These are phyloP conservation scores for Geranium brycei DNA, from an alignment of 345 rosid species.

Conservation along the genomic window DNA sequence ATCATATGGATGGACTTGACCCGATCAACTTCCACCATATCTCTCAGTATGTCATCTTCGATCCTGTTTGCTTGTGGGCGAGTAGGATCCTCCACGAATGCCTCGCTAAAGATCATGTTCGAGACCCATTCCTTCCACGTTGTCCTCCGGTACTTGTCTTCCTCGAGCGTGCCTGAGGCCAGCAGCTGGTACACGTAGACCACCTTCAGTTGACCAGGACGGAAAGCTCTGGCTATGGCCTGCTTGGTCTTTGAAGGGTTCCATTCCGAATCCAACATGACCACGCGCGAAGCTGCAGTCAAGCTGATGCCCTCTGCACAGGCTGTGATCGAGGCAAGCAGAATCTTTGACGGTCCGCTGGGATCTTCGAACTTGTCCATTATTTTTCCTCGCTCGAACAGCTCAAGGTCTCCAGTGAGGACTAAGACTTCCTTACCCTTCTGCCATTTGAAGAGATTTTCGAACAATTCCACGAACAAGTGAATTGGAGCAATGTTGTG, in stretches of 20 bases:
- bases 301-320: constrained; percentile 94
- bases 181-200: constrained; percentile 87
- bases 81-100: constrained; percentile 78
- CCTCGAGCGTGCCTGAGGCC: constrained; percentile 68
- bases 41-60: constrained; percentile 75
- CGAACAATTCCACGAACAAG: constrained; percentile 53
- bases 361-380: constrained; percentile 80
- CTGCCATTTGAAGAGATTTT: constrained; percentile 56
- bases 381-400: constrained; percentile 72
- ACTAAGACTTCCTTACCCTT: constrained; percentile 64
- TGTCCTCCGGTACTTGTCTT: constrained; percentile 78
- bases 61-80: constrained; percentile 83
- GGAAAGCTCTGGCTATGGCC: constrained; percentile 81
- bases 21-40: constrained; percentile 69
- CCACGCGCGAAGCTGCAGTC: constrained; percentile 92
- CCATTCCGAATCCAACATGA: constrained; percentile 74
- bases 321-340: constrained; percentile 82
- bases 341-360: constrained; percentile 40
- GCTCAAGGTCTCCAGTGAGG: constrained; percentile 76
- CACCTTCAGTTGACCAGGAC: constrained; percentile 84
- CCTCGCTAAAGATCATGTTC: constrained; percentile 89
- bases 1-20: constrained; percentile 89
- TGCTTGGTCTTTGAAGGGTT: constrained; percentile 95
- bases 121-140: constrained; percentile 99
- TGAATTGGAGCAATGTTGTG: constrained; percentile 86